Percentiles rank a stretch among this genome's conserved stretches.
Evolutionary conservation across 1,139 yeast genomes (phyloP).

Genomic region (Lodderomyces metapsilosis): DNA sequence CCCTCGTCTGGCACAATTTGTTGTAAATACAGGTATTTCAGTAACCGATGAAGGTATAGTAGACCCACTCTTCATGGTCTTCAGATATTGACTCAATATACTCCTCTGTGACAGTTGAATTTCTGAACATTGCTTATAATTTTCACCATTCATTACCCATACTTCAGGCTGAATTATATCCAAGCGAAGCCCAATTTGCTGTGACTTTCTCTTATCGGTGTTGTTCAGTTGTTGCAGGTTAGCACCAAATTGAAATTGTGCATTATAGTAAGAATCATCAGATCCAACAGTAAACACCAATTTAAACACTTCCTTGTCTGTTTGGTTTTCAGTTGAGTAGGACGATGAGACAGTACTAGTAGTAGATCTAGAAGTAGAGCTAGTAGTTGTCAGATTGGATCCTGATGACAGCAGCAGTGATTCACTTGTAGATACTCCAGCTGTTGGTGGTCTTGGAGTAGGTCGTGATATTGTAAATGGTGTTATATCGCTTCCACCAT

Average conservation of each 20-base stretch:
- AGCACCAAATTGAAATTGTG: slow-evolving; percentile 13
- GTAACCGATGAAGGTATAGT: slow-evolving; percentile 20
- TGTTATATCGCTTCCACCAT: background rate
- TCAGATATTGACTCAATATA: background rate
- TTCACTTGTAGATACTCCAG: too few relatives aligned
- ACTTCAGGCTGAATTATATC: slow-evolving; percentile 37
- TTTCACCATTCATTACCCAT: slow-evolving; percentile 34
- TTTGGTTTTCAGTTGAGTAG: slow-evolving; percentile 17
- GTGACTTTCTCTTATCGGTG: background rate
- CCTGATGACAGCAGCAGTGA: slow-evolving; percentile 4
- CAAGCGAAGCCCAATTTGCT: slow-evolving; percentile 23
- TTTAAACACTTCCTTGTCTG: slow-evolving; percentile 20
- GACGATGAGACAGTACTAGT: slow-evolving; percentile 6
- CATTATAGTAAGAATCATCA: slow-evolving; percentile 18
- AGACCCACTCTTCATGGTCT: background rate
- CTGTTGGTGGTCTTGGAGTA: slow-evolving; percentile 7
- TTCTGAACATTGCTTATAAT: slow-evolving; percentile 23
- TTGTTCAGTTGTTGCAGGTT: slow-evolving; percentile 2
- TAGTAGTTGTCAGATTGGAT: background rate
- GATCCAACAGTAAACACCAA: slow-evolving; percentile 19
- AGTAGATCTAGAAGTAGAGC: background rate
- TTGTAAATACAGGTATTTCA: slow-evolving; percentile 20
- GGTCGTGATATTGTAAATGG: slow-evolving; percentile 4
- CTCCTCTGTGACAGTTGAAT: background rate
- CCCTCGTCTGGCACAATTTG: slow-evolving; percentile 30